These are phyloP conservation scores for Penicillium corylophilum DNA, from an alignment of 2,329 filamentous ascomycete species.

Conservation along the genomic window DNA sequence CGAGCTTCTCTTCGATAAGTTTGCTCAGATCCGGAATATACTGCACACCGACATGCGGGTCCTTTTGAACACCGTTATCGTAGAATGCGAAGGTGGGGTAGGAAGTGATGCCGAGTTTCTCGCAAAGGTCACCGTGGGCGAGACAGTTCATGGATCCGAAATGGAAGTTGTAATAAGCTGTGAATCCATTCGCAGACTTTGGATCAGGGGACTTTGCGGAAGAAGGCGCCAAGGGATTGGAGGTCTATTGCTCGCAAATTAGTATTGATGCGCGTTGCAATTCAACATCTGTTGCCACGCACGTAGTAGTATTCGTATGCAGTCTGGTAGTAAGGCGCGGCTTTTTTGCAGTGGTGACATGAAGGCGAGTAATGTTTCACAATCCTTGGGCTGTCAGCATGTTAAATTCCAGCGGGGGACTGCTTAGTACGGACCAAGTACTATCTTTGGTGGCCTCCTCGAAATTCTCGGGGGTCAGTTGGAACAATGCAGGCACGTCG, in stretches of 20 bases:
- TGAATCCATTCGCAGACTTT: conserved; percentile 65
- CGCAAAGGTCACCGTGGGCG: conserved; percentile 76
- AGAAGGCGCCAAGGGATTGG: conserved; percentile 62
- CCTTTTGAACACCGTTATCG: conserved; percentile 70
- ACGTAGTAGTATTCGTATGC: conserved; percentile 86
- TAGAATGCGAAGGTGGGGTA: conserved; percentile 80
- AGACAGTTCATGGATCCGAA: conserved; percentile 86
- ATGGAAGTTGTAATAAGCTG: conserved; percentile 81
- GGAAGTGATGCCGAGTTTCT: conserved; percentile 62
- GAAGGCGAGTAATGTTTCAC: conserved; percentile 54
- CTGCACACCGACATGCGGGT: conserved; percentile 65
- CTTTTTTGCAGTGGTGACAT: conserved; percentile 70
- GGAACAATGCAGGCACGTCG: conserved; percentile 51
- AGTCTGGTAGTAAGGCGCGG: conserved; percentile 85
- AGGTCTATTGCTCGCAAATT: conserved; percentile 58
- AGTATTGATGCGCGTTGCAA: conserved; percentile 13
- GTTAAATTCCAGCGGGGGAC: neutral
- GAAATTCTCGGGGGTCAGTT: conserved; percentile 50
- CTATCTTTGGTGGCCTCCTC: conserved; percentile 51
- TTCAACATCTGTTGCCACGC: conserved; percentile 14
- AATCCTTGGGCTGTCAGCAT: conserved; percentile 42
- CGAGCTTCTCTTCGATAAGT: conserved; percentile 73
- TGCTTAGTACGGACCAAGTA: conserved; percentile 46
- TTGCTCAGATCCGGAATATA: conserved; percentile 64
- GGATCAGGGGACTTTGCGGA: conserved; percentile 51